Base-by-base conservation (phyloP, 176 grass and related monocot genomes). In the Carex myosuroides region DNA sequence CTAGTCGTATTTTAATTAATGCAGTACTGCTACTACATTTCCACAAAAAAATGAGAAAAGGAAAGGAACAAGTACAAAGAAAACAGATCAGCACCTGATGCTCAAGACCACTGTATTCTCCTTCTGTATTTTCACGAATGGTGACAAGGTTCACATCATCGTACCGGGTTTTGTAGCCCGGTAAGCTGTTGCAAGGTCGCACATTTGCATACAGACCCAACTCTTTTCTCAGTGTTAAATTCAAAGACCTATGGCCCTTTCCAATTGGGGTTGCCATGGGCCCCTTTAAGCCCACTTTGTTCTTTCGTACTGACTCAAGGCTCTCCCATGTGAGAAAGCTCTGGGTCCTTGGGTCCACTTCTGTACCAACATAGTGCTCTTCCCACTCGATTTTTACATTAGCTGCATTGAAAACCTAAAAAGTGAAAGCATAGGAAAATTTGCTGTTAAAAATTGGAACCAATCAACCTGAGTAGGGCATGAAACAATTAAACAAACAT, bases 231-330 rank as follows among this genome's bases (percentile, higher is more conserved):
- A 99, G 85, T 76, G 96, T 99, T 70, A 99, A 91, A 86, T 99
- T 99, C 83, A 99, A 85, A 48, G 96, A 99, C 41, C 96, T 92
- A 81, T 99, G 96, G 4, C 96, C 96, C 82, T 99, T 99, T 85
- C 96, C 96, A 88, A 99, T 95, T 69, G 96, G 96, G 58, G 96
- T 99, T 79, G 96, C 96, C 96, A 99, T 99, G 90, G 96, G 96
- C 41, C 96, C 96, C 84, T 99, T 99, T 81, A 99, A 85, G 55
- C 96, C 96, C 71, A 99, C 93, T 90, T 92, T 89, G 89, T 99
- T 95, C 71, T 56, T 89, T 73, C 96, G 91, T 82, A 99, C 96
- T 0, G 96, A 99, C 81, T 99, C 91, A 30, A 99, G 85, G 84
- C 92, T 99, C 81, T 99, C 96, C 96, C 93, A 95, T 79, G 96